phyloP scores from a whole-genome alignment of 1,284 basidiomycete species.

The Xanthoconium separans region DNA sequence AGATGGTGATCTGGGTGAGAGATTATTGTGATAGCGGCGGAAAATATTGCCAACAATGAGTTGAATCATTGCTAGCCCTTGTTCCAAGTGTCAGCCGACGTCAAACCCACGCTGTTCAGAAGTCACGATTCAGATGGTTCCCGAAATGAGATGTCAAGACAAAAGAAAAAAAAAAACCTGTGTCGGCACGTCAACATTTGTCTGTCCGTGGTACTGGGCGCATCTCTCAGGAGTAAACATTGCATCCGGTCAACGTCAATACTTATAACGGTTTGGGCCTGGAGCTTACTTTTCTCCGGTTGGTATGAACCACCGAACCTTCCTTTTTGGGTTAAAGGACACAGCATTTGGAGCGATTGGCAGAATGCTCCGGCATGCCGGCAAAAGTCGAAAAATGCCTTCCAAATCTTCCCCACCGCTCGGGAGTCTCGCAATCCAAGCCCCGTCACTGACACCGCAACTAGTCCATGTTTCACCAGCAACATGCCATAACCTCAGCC shows the following conservation, averaged over 20 bases:
- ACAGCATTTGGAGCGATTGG: slow-evolving; percentile 29
- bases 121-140: slow-evolving; percentile 6
- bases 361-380: slow-evolving; percentile 22
- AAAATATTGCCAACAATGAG: slow-evolving; percentile 26
- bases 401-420: slow-evolving; percentile 52
- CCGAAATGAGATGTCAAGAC: slow-evolving; percentile 27
- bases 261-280: too few species aligned
- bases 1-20: slow-evolving; percentile 10
- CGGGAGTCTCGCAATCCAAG: slow-evolving; percentile 69
- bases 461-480: slow-evolving; percentile 62
- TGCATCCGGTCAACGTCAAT: too few species aligned
- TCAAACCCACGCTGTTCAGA: slow-evolving; percentile 17
- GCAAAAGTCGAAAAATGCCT: slow-evolving; percentile 40
- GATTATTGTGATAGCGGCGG: slow-evolving; percentile 8
- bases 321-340: slow-evolving; percentile 24
- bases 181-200: background rate
- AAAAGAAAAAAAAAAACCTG: background rate
- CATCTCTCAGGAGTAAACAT: too few species aligned
- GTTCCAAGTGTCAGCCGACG: slow-evolving; percentile 23
- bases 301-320: slow-evolving; percentile 28
- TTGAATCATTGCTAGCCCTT: slow-evolving; percentile 16
- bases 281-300: too few species aligned
- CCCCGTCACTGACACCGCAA: slow-evolving; percentile 56
- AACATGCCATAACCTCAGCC: slow-evolving; percentile 76
- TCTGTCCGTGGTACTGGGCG: too few species aligned